phyloP scores from a whole-genome alignment of 1,284 basidiomycete genomes.

The Phylloporus sp. region DNA sequence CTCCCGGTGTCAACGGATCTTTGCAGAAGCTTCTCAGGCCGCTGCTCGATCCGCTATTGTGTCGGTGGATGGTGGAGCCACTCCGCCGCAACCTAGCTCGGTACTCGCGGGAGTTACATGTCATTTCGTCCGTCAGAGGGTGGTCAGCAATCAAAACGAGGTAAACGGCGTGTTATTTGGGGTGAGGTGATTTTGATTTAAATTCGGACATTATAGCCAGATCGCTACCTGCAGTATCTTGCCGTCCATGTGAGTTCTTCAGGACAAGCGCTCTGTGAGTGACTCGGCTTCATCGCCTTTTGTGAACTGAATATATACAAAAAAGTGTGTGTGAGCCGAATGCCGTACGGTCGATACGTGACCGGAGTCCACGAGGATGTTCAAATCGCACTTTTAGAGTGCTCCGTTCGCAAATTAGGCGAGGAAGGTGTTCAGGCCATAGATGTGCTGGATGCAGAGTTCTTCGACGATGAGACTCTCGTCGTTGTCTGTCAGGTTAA shows the following conservation, averaged over 20 bases:
- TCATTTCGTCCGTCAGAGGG: conserved; percentile 56
- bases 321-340: conserved; percentile 58
- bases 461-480: conserved; percentile 74
- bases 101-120: conserved; percentile 30
- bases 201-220: conserved; percentile 41
- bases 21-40: conserved; percentile 64
- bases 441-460: conserved; percentile 67
- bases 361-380: conserved; percentile 43
- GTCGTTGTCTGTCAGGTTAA: conserved; percentile 59
- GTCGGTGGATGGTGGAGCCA: conserved; percentile 40
- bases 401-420: conserved; percentile 43
- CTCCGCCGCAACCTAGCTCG: conserved; percentile 30
- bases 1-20: conserved; percentile 60
- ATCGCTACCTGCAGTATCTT: conserved; percentile 50
- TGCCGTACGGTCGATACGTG: conserved; percentile 48
- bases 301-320: conserved; percentile 41
- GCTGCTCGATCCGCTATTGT: conserved; percentile 62
- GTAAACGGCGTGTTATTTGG: conserved; percentile 42
- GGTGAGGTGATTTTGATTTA: conserved; percentile 33
- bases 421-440: conserved; percentile 42
- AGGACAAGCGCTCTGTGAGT: conserved; percentile 36
- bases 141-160: conserved; percentile 48
- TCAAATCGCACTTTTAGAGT: conserved; percentile 55
- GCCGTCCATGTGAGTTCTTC: conserved; percentile 39
- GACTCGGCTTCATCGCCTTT: conserved; percentile 29